Base-by-base conservation (phyloP, 2,329 filamentous ascomycete genomes). In the Talaromyces atroroseus region DNA sequence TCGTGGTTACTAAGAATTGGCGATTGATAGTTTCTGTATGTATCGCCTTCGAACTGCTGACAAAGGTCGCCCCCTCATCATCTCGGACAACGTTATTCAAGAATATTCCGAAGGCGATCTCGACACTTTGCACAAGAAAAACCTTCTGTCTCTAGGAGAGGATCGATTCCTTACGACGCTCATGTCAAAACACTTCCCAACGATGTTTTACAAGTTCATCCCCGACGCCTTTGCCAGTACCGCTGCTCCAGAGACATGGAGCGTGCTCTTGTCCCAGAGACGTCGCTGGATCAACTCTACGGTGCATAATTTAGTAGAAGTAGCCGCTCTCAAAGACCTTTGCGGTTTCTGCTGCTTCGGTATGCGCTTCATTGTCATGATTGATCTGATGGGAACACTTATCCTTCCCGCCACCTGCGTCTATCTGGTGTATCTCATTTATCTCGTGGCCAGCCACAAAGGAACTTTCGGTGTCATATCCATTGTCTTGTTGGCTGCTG, bases 281-380 rank as follows among this genome's bases (percentile, higher is more conserved):
- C 91, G 94, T 79, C 88, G 94, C 71, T 99, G 94, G 94, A 99
- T 99, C 74, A 99, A 99, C 77, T 97, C 94, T 1, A 99, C 94
- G 10, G 88, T 99, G 60, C 94, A 99, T 80, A 99, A 99, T 71
- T 74, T 99, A 68, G 88, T 87, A 24, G 94, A 99, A 72, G 78
- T 99, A 68, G 87, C 96, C 70, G 87, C 87, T 66, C 81, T 99
- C 48, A 88, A 92, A 71, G 91, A 99, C 67, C 87, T 99, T 73
- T 99, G 94, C 69, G 94, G 94, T 63, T 99, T 99, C 84, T 99
- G 94, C 77, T 96, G 89, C 76, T 97, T 97, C 80, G 91, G 89
- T 61, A 97, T 97, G 92, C 87, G 92, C 60, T 96, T 97, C 66
- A 84, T 97, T 61, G 94, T 97, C 62, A 89, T 97, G 65, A 86